Evolutionary conservation across 345 rosid genomes (phyloP).

Genomic region (Linum lewisii): DNA sequence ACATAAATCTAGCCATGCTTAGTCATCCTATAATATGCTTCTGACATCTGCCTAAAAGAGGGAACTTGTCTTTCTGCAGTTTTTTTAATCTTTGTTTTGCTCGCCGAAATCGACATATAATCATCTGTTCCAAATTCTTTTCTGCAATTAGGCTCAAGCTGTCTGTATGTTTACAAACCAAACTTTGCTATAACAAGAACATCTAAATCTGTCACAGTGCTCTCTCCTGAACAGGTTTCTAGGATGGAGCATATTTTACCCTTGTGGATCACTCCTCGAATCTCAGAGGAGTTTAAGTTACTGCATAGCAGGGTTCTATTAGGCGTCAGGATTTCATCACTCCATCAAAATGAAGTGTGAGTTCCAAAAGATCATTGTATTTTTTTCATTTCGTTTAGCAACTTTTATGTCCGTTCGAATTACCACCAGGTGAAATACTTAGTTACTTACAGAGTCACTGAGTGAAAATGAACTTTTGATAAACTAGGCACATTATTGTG

Average conservation of each 20-base stretch:
- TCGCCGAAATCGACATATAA: too few species aligned
- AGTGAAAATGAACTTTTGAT: too few species aligned
- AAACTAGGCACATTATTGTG: too few species aligned
- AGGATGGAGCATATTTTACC: conserved; percentile 64
- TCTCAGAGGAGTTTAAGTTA: conserved; percentile 23
- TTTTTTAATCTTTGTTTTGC: not conserved
- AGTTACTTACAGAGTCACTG: too few species aligned
- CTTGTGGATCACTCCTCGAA: conserved; percentile 36
- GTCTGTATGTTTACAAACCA: not conserved
- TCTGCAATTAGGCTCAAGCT: not conserved
- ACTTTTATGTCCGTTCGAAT: not conserved
- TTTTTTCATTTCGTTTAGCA: conserved; percentile 8
- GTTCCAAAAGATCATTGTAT: conserved; percentile 12
- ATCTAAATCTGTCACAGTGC: conserved; percentile 46
- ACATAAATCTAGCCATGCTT: not conserved
- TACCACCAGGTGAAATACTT: not conserved
- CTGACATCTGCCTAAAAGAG: not conserved
- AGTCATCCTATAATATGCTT: not conserved
- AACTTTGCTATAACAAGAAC: conserved; percentile 14
- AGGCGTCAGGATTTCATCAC: conserved; percentile 68
- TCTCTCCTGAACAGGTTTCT: conserved; percentile 70
- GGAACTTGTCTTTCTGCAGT: not conserved
- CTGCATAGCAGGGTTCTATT: conserved; percentile 38
- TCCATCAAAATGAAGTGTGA: conserved; percentile 55
- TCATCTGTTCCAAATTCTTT: not conserved